Base-by-base conservation (phyloP, 2,329 filamentous ascomycete species). In the Aspergillus uvarum region DNA sequence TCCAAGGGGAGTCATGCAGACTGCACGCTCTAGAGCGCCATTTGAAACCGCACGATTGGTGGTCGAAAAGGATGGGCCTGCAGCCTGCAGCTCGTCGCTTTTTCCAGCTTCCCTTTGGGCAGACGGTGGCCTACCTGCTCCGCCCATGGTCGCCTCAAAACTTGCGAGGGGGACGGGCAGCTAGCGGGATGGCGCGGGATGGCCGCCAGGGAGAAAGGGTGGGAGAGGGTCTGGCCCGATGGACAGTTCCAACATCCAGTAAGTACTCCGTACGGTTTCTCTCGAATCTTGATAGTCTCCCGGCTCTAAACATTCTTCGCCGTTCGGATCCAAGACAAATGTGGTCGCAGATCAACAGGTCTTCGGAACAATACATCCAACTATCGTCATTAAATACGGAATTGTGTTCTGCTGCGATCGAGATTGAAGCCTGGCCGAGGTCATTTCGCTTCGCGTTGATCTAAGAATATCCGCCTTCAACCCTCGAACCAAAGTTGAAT, bases 1-100 rank as follows among this genome's bases (percentile, higher is more conserved):
- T 59, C 65, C 64, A 68, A 66, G 70, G 67, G 70, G 68, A n/a
- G 62, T 55, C 32, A 67, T 70, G 68, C 68, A 70, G 24, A 42
- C 53, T 60, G 59, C 57, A 64, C 56, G 59, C 60, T 59, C 60
- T 60, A 54, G 59, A 61, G 59, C 51, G 51, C 53, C 26, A 53
- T 59, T 59, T 63, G 54, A 64, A 63, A 59, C 62, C 51, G 47
- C 60, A 61, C 60, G 50, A 67, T 62, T 64, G 60, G 60, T 59
- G 54, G 55, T 56, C 51, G 51, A 61, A 53, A 56, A 54, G 51
- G 53, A 26, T 16, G 10, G 22, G 31, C 48, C 22, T 29, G 48
- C 35, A 35, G 42, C 54, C 56, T 59, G 56, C 52, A 59, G 59
- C 61, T 57, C 63, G 52, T 57, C 54, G 59, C 52, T 63, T 56